Conservation (phyloP, 345 rosid species). For the Aquilaria yunnanensis region DNA sequence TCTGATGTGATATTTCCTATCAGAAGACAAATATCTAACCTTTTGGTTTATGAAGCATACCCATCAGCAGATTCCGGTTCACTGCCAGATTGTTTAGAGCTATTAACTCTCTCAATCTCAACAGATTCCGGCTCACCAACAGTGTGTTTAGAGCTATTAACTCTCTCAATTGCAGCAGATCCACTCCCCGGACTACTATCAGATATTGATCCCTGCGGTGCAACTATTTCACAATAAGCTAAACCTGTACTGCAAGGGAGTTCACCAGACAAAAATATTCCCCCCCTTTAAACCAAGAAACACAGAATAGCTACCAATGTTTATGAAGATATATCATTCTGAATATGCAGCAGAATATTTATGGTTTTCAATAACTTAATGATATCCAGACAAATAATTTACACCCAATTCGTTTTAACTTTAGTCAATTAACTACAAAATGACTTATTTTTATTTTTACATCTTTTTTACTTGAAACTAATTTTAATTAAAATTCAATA, state of each 20-base stretch:
- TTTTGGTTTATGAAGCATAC: slow-evolving; percentile 30
- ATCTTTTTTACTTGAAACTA: no score
- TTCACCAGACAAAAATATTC: neutral
- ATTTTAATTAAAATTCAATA: no score
- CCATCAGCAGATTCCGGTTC: slow-evolving; percentile 37
- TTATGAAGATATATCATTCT: no score
- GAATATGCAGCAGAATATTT: neutral
- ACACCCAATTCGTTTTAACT: no score
- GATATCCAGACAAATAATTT: slow-evolving; percentile 3
- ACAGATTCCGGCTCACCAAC: slow-evolving; percentile 29
- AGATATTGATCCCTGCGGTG: slow-evolving; percentile 45
- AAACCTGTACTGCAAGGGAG: no score
- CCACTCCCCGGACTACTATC: slow-evolving; percentile 57
- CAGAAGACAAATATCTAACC: slow-evolving; percentile 10
- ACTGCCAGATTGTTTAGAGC: slow-evolving; percentile 21
- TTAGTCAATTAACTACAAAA: no score
- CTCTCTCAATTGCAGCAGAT: slow-evolving; percentile 35
- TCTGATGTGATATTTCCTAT: slow-evolving; percentile 11
- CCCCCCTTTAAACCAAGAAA: neutral
- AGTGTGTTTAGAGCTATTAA: slow-evolving; percentile 25
- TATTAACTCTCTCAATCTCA: slow-evolving; percentile 35
- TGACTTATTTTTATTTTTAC: no score
- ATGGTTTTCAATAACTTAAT: slow-evolving; percentile 1
- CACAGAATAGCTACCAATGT: neutral
- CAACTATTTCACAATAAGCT: neutral